Conservation (phyloP, 495 filamentous ascomycete species). For the Physcia stellaris region DNA sequence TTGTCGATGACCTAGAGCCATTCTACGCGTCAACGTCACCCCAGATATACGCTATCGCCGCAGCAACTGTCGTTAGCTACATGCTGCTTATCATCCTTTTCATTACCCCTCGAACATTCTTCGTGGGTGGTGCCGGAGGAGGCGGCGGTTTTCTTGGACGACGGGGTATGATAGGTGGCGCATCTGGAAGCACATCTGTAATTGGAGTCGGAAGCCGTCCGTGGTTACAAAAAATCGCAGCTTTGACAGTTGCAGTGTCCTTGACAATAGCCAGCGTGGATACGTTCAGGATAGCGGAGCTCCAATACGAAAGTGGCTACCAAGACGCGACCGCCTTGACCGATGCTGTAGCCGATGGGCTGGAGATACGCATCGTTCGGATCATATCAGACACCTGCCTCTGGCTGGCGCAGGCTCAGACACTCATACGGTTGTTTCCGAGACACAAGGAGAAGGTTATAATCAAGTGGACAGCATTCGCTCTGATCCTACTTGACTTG, state of each 20-base stretch:
- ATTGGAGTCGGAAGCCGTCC: slow-evolving; percentile 83
- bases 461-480: slow-evolving; percentile 97
- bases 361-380: slow-evolving; percentile 74
- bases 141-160: slow-evolving; percentile 61
- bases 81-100: slow-evolving; percentile 89
- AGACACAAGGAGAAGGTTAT: slow-evolving; percentile 94
- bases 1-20: slow-evolving; percentile 57
- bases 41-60: slow-evolving; percentile 81
- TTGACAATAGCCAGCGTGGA: slow-evolving; percentile 85
- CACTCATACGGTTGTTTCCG: slow-evolving; percentile 86
- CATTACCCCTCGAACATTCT: slow-evolving; percentile 80
- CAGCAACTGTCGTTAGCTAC: slow-evolving; percentile 82
- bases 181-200: slow-evolving; percentile 51
- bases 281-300: slow-evolving; percentile 68
- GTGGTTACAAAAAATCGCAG: slow-evolving; percentile 92
- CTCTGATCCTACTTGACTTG: slow-evolving; percentile 77
- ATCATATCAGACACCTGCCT: slow-evolving; percentile 89
- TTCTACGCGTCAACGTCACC: slow-evolving; percentile 90
- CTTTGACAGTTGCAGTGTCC: slow-evolving; percentile 78
- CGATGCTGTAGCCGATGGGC: slow-evolving; percentile 59
- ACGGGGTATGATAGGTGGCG: slow-evolving; percentile 74
- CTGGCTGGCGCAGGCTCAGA: slow-evolving; percentile 96
- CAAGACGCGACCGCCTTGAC: slow-evolving; percentile 63
- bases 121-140: slow-evolving; percentile 57
- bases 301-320: slow-evolving; percentile 59